These are phyloP conservation scores for Aureobasidium sp. DNA, from an alignment of 2,329 filamentous ascomycete genomes.

Conservation along the genomic window DNA sequence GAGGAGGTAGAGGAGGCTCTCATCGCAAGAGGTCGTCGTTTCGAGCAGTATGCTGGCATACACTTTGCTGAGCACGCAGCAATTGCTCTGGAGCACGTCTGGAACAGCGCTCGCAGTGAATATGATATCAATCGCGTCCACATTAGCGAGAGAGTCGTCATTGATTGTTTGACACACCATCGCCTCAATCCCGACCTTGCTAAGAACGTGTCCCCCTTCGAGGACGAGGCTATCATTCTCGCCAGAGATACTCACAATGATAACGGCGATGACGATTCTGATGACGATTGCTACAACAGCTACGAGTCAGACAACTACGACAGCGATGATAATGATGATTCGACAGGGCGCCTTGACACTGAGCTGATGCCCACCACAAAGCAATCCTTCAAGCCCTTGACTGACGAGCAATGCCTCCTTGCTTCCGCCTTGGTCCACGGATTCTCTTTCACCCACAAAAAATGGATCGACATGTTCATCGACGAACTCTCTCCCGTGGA, in stretches of 20 bases:
- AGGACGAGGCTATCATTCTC: background rate
- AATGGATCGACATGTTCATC: constrained; percentile 32
- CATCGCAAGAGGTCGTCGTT: constrained; percentile 22
- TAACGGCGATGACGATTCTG: background rate
- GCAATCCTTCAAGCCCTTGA: constrained; percentile 16
- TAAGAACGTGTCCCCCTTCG: constrained; percentile 22
- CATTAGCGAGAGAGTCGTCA: constrained; percentile 24
- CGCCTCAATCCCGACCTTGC: constrained; percentile 23
- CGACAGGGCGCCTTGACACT: background rate
- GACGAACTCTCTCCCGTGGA: constrained; percentile 25
- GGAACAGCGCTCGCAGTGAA: background rate
- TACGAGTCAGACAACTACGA: background rate
- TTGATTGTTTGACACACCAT: constrained; percentile 26
- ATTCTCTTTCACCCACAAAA: constrained; percentile 29
- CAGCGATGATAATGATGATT: background rate
- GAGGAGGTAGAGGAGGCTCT: constrained; percentile 19
- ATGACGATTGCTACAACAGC: background rate
- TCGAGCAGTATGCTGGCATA: constrained; percentile 24
- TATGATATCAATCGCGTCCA: constrained; percentile 22
- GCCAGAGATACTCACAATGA: background rate
- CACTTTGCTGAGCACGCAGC: constrained; percentile 24
- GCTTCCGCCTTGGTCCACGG: constrained; percentile 28
- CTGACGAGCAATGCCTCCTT: constrained; percentile 25
- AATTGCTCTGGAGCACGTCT: constrained; percentile 21
- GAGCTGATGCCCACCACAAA: constrained; percentile 17